A percentile compares a stretch with the other conserved stretches of the same genome.
phyloP scores from a whole-genome alignment of 2,329 filamentous ascomycete species.

The Epicoccum nigrum region DNA sequence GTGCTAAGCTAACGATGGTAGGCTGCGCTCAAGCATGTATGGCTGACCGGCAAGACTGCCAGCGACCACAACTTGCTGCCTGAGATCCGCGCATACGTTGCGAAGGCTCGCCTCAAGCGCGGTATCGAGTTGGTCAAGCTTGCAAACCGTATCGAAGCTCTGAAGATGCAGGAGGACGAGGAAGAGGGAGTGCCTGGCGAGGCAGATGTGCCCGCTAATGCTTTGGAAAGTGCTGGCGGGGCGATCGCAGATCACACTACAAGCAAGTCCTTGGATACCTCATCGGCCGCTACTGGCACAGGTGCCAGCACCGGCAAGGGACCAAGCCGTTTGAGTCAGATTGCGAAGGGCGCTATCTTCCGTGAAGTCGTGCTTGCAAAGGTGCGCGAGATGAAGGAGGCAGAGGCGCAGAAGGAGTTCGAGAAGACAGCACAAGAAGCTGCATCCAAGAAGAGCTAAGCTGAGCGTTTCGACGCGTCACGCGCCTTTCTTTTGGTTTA shows the following conservation, averaged over 20 bases:
- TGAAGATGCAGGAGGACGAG: conserved; percentile 93
- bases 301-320: conserved; percentile 48
- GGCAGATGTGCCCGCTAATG: conserved; percentile 67
- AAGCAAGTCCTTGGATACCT: conserved; percentile 28
- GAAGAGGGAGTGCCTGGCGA: conserved; percentile 69
- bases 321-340: conserved; percentile 58
- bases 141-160: conserved; percentile 89
- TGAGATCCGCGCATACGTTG: conserved; percentile 93
- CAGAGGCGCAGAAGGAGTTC: conserved; percentile 75
- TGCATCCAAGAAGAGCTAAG: conserved; percentile 30
- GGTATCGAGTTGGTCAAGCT: conserved; percentile 97
- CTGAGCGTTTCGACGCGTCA: not conserved
- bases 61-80: conserved; percentile 96
- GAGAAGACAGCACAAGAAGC: conserved; percentile 61
- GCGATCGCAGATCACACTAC: conserved; percentile 44
- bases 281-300: conserved; percentile 9
- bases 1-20: conserved; percentile 44
- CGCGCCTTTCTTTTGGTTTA: conserved; percentile 3
- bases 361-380: conserved; percentile 93
- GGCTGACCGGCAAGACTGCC: conserved; percentile 90
- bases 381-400: conserved; percentile 87
- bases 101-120: conserved; percentile 86
- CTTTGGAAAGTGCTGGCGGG: conserved; percentile 62
- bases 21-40: conserved; percentile 80
- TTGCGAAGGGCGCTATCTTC: conserved; percentile 78